Evolutionary conservation across 768 basidiomycete species (phyloP), one percentile per base, ranked within the genome.

Genomic region (Suillus plorans): DNA sequence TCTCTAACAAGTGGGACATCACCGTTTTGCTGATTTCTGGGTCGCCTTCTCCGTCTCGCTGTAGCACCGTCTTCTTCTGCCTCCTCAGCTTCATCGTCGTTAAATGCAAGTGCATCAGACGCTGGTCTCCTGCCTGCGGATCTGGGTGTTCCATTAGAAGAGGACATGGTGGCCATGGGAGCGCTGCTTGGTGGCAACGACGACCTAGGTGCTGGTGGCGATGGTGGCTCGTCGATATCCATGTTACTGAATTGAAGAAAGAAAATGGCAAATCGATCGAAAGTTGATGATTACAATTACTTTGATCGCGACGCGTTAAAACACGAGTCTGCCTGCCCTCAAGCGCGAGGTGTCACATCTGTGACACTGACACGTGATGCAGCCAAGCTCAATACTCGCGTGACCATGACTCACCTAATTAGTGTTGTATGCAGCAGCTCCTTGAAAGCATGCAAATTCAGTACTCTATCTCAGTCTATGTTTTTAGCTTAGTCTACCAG

Each of bases 1-100:
- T 99, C 97, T 70, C 89, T 90, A 2, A 99, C 95, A 60, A 93
- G 80, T 3, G 95, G 92, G 0, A 97, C 85, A 70, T 95, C 92
- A 5, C 79, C 84, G 62, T 84, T 84, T 12, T 77, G 79, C 64
- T 80, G 80, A 31, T 73, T 72, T 42, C 76, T 76, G 1, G 75
- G 72, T 60, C 81, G 80, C 63, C 84, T 81, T 50, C 84, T 82
- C 63, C 83, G 80, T 63, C 84, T 80, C 20, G 82, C 74, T 9
- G 71, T 74, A 5, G 74, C 62, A 9, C 75, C 80, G 37, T 84
- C 82, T n/a, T 80, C 76, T 9, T 75, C 73, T 9, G 67, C 82
- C 8, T 78, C 81, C 45, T 75, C 79, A 16, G 69, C 73, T 60
- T 86, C 88, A 65, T 86, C 87, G 53, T 82, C 81, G 49, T 80